Conservation (phyloP, 805 yeast species). For the Yarrowia sp. region DNA sequence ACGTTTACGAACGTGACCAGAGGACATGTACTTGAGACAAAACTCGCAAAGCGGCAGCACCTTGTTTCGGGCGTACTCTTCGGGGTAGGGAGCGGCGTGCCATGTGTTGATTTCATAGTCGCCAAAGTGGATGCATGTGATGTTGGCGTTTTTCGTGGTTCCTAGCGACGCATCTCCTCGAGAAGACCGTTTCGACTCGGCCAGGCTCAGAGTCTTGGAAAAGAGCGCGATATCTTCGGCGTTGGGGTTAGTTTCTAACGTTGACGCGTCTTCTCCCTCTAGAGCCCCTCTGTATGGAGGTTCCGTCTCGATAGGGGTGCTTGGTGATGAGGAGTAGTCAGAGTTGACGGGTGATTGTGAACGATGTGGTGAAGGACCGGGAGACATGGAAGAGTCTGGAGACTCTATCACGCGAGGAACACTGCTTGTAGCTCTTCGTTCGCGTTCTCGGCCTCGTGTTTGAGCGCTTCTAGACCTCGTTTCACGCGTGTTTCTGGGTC, state of each 20-base stretch:
- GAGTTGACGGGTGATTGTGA: background rate
- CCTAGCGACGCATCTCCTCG: constrained; percentile 9
- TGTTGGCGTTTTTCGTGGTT: constrained; percentile 38
- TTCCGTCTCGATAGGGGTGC: constrained; percentile 36
- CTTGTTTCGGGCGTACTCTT: constrained; percentile 62
- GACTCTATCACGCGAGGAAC: background rate
- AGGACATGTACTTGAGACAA: constrained; percentile 75
- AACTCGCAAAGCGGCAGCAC: constrained; percentile 75
- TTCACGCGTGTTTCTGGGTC: background rate
- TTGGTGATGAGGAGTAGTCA: constrained; percentile 7
- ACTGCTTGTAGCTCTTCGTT: background rate
- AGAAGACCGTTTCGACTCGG: constrained; percentile 31
- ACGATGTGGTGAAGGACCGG: background rate
- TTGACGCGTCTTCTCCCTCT: constrained; percentile 54
- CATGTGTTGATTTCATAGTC: constrained; percentile 78
- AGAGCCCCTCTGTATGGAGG: constrained; percentile 68
- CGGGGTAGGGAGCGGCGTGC: constrained; percentile 93
- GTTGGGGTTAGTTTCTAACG: constrained; percentile 60
- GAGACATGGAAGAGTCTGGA: background rate
- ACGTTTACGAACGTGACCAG: constrained; percentile 61
- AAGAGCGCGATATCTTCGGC: constrained; percentile 50
- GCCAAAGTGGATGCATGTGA: constrained; percentile 66
- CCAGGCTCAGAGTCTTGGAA: constrained; percentile 33
- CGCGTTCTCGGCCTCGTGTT: background rate
- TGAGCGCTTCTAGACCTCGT: constrained; percentile 1